phyloP scores from a whole-genome alignment of 129 eudicot genomes.

The Heracleum sosnowskyi region DNA sequence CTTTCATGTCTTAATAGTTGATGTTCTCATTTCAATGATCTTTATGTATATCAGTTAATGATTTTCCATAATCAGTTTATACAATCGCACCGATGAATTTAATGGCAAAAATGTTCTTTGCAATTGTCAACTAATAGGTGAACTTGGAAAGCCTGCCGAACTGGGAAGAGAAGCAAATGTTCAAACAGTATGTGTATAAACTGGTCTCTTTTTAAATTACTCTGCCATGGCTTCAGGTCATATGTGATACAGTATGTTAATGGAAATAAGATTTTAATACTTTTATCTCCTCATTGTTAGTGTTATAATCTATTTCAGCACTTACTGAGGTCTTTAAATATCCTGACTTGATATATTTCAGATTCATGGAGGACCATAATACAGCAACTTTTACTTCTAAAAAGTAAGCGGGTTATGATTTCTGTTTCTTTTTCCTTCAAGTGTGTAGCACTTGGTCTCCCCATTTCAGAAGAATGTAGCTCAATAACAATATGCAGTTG shows the following conservation, averaged over 20 bases:
- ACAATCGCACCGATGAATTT: neutral
- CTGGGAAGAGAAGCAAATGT: constrained; percentile 97
- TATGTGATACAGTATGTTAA: neutral
- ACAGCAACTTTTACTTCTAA: constrained; percentile 94
- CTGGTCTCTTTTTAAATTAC: constrained; percentile 5
- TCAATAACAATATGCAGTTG: neutral
- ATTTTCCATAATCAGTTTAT: neutral
- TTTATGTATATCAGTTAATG: neutral
- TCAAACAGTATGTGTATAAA: constrained; percentile 62
- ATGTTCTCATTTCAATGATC: neutral
- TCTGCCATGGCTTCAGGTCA: constrained; percentile 5
- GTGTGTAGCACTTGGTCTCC: neutral
- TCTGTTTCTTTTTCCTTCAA: neutral
- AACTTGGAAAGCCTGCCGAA: constrained; percentile 90
- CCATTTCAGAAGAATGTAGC: neutral
- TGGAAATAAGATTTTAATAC: neutral
- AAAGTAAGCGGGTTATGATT: constrained; percentile 51
- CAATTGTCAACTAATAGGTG: constrained; percentile 43
- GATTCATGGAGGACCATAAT: constrained; percentile 98
- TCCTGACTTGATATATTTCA: constrained; percentile 26
- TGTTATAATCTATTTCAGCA: neutral
- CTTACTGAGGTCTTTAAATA: neutral
- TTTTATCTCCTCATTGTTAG: neutral
- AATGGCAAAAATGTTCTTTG: neutral
- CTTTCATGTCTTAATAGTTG: neutral